Evolutionary conservation across 352 stramenopile species (phyloP).

Genomic region (Globisporangium acanthophoron): DNA sequence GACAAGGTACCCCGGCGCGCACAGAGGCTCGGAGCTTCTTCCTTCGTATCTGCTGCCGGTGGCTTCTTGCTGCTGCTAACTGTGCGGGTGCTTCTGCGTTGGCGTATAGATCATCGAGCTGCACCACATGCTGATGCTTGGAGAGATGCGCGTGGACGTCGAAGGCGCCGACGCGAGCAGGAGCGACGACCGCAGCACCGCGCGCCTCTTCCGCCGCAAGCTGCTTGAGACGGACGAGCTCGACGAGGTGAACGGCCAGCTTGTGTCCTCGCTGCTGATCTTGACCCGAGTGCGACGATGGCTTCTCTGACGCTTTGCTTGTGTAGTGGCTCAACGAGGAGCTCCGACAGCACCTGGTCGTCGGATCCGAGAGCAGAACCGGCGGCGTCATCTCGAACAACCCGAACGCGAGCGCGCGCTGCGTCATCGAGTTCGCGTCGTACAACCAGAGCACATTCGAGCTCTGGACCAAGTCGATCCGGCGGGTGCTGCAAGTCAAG

Average conservation of each 20-base stretch:
- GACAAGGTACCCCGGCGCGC: conserved; percentile 44
- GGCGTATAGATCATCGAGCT: conserved; percentile 57
- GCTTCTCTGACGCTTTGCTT: not conserved
- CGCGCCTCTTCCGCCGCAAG: conserved; percentile 66
- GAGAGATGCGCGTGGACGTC: conserved; percentile 85
- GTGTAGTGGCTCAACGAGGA: conserved; percentile 68
- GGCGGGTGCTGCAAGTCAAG: conserved; percentile 55
- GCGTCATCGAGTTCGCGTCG: conserved; percentile 73
- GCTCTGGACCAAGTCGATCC: conserved; percentile 81
- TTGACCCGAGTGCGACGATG: not conserved
- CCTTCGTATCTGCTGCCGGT: too few relatives aligned
- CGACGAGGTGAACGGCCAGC: conserved; percentile 44
- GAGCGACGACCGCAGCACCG: conserved; percentile 19
- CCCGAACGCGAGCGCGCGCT: conserved; percentile 47
- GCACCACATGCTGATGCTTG: conserved; percentile 64
- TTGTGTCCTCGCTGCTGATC: not conserved
- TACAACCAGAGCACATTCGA: conserved; percentile 82
- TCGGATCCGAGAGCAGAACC: conserved; percentile 33
- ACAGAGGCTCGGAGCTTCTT: not conserved
- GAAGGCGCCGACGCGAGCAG: conserved; percentile 16
- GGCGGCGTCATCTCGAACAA: conserved; percentile 51
- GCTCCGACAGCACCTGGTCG: conserved; percentile 47
- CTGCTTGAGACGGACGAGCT: conserved; percentile 70
- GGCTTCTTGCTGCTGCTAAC: not conserved
- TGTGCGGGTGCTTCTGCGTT: not conserved